These are phyloP conservation scores for Pseudevernia furfuracea DNA, from an alignment of 495 filamentous ascomycete species.

Conservation along the genomic window DNA sequence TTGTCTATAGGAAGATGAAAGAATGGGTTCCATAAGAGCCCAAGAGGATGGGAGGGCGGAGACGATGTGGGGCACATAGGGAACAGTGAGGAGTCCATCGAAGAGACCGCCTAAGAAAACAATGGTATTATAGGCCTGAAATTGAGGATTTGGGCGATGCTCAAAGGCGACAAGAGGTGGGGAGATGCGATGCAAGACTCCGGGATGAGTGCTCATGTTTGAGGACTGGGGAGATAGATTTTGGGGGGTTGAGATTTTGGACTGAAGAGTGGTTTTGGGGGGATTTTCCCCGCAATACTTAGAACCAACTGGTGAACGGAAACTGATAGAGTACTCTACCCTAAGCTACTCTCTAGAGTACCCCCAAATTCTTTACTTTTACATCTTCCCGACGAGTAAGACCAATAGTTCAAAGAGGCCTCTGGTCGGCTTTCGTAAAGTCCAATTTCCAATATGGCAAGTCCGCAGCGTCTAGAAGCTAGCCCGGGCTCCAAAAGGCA, in stretches of 20 bases:
- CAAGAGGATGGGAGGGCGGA: constrained; percentile 53
- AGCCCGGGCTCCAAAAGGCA: constrained; percentile 19
- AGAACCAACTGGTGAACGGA: no score
- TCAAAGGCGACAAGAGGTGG: constrained; percentile 24
- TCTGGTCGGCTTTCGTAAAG: background rate
- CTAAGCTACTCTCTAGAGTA: no score
- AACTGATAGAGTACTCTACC: no score
- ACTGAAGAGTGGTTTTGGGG: no score
- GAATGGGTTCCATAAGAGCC: constrained; percentile 53
- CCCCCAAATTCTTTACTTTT: no score
- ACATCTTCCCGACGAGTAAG: no score
- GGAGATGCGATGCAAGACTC: constrained; percentile 16
- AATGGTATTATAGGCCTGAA: constrained; percentile 51
- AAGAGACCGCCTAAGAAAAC: constrained; percentile 80
- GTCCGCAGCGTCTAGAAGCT: constrained; percentile 1
- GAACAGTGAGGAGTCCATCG: constrained; percentile 66
- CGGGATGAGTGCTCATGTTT: constrained; percentile 13
- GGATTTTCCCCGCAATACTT: no score
- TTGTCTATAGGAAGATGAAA: constrained; percentile 58
- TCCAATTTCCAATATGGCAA: constrained; percentile 4
- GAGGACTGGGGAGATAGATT: background rate
- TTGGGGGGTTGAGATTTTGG: no score
- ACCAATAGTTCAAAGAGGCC: background rate
- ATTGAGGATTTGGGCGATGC: constrained; percentile 12
- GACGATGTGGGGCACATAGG: constrained; percentile 51